These are phyloP conservation scores for Sporisorium scitamineum DNA, from an alignment of 1,284 basidiomycete species.

Conservation along the genomic window DNA sequence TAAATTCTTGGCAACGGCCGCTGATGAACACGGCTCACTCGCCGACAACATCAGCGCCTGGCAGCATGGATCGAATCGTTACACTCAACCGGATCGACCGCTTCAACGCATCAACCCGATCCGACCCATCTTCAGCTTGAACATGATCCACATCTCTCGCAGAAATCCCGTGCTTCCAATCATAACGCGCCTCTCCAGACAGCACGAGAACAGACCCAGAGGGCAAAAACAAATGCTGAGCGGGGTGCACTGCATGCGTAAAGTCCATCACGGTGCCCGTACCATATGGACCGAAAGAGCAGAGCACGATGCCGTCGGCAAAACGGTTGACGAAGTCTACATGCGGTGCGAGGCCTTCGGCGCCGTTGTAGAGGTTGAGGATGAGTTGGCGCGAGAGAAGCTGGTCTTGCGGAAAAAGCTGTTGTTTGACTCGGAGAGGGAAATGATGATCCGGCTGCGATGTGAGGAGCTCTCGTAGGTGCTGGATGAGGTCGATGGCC, in stretches of 20 bases:
- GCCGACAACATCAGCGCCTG: conserved; percentile 51
- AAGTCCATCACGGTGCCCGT: conserved; percentile 59
- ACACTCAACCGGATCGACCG: conserved; percentile 51
- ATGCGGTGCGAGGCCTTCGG: conserved; percentile 71
- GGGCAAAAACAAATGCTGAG: conserved; percentile 68
- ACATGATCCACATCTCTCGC: conserved; percentile 37
- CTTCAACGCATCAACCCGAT: conserved; percentile 5
- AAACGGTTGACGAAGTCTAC: conserved; percentile 71
- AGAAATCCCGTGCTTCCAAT: conserved; percentile 71
- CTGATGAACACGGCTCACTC: not conserved
- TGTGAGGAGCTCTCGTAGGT: conserved; percentile 10
- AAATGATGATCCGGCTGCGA: conserved; percentile 3
- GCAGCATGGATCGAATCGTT: conserved; percentile 56
- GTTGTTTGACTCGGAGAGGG: not conserved
- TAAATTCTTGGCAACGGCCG: not conserved
- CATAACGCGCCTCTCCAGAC: conserved; percentile 70
- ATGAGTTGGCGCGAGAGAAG: conserved; percentile 69
- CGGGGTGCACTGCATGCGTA: conserved; percentile 3
- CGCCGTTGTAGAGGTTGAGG: conserved; percentile 71
- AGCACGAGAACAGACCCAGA: conserved; percentile 70
- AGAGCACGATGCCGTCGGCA: conserved; percentile 64
- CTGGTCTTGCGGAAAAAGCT: conserved; percentile 25
- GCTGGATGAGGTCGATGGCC: conserved; percentile 28
- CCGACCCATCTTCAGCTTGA: not conserved
- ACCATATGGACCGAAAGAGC: conserved; percentile 43